Conservation (phyloP, 1,284 basidiomycete genomes). For the Waitea zeae region DNA sequence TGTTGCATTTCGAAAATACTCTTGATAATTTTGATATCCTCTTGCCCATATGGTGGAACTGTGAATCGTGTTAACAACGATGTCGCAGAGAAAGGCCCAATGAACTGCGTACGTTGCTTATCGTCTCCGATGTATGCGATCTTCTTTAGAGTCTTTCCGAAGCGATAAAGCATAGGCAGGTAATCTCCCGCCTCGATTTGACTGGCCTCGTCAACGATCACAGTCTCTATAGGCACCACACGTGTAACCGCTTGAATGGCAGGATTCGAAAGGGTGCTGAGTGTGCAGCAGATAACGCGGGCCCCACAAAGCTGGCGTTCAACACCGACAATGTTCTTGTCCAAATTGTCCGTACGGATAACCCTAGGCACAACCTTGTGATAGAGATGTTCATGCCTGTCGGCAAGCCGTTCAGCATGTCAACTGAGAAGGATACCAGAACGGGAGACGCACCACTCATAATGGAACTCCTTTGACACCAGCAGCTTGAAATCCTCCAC, state of each 20-base stretch:
- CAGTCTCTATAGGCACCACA: slow-evolving; percentile 18
- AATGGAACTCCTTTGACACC: slow-evolving; percentile 29
- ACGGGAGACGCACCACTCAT: slow-evolving; percentile 26
- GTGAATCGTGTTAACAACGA: not conserved
- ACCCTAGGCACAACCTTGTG: slow-evolving; percentile 15
- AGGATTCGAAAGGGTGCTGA: slow-evolving; percentile 25
- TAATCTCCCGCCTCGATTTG: slow-evolving; percentile 28
- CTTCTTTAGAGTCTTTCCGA: slow-evolving; percentile 14
- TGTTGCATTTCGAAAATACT: slow-evolving; percentile 30
- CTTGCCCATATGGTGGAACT: slow-evolving; percentile 32
- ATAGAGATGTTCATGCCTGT: slow-evolving; percentile 31
- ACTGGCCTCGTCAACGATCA: slow-evolving; percentile 30
- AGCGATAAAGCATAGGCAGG: slow-evolving; percentile 19
- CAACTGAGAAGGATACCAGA: too few relatives aligned
- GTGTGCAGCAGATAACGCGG: slow-evolving; percentile 21
- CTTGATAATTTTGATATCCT: slow-evolving; percentile 18
- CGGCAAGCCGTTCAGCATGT: too few relatives aligned
- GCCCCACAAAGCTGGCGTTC: slow-evolving; percentile 13
- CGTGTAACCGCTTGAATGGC: slow-evolving; percentile 14
- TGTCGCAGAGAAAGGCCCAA: not conserved
- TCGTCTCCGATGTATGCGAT: slow-evolving; percentile 29
- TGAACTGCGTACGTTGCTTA: slow-evolving; percentile 22
- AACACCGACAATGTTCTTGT: too few relatives aligned
- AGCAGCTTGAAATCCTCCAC: slow-evolving; percentile 26
- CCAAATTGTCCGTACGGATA: too few relatives aligned